Evolutionary conservation across 305 asterid species (phyloP), one percentile per base, ranked within the genome.

Genomic region (Salvia sclarea): DNA sequence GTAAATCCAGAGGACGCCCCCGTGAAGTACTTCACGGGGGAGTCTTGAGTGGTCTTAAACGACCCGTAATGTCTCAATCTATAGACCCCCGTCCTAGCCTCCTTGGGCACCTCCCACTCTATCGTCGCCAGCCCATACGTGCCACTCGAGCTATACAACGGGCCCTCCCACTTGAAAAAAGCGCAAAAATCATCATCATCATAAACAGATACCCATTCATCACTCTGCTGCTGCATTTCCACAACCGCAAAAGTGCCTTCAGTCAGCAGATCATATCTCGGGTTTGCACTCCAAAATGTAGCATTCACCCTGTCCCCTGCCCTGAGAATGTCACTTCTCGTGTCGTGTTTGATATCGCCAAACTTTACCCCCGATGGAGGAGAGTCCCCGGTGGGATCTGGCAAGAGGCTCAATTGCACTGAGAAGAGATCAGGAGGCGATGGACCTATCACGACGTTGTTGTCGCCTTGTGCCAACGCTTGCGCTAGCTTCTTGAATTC

Each of bases 341-440:
- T 70, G 52, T 82, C 84, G 30, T 49, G 68, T 47, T 82, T 82
- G n/a, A 80, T 78, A 30, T 84, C 89, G 0, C 89, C 89, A 16
- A 84, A 84, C 16, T 71, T 71, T 14, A 75, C 67, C 6, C 87
- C 82, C 0, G 68, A 68, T 14, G 89, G 89, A 20, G 84, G 84
- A 37, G 83, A 71, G 8, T 82, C 89, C 43, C 87, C 89, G 0
- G 75, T 6, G 0, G 84, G 87, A 72, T 82, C 61, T 0, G 6
- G 64, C 33, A 79, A 21, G 22, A 84, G 73, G 66, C 75, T 71
- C 4, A 80, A 64, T 37, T 80, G 89, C 48, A 64, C 61, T 0
- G 89, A 73, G 0, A 82, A 80, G 58, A 84, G 89, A 61, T 84
- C 82, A 1, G 89, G 89, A 7, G 87, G 89, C 16, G 70, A 71